Percentiles rank a stretch among this genome's conserved stretches.
These are phyloP conservation scores for Eutrema heterophyllum DNA, from an alignment of 345 rosid genomes.

Conservation along the genomic window DNA sequence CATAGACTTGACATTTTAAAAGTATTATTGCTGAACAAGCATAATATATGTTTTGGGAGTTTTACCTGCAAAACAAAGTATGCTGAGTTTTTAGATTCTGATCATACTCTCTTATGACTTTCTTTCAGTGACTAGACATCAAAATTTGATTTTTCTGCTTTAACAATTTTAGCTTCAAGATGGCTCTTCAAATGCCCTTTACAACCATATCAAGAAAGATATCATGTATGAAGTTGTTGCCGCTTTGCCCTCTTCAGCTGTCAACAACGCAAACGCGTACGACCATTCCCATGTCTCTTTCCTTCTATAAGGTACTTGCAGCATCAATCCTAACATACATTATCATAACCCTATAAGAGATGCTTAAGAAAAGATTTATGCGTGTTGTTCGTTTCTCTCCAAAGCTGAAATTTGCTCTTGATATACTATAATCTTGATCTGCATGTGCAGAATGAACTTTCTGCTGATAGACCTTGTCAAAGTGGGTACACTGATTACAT, in stretches of 20 bases:
- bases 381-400: neutral
- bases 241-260: conserved; percentile 57
- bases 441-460: conserved; percentile 38
- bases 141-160: neutral
- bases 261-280: conserved; percentile 36
- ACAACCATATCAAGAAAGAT: conserved; percentile 68
- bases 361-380: conserved; percentile 10
- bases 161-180: conserved; percentile 57
- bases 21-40: neutral
- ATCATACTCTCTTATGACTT: neutral
- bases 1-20: neutral
- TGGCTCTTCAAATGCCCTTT: conserved; percentile 80
- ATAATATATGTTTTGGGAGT: neutral
- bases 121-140: conserved; percentile 2
- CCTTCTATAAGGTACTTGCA: conserved; percentile 61
- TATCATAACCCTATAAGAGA: neutral
- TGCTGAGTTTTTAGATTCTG: neutral
- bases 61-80: neutral
- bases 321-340: neutral
- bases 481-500: conserved; percentile 54
- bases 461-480: conserved; percentile 31
- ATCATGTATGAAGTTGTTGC: conserved; percentile 50
- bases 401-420: conserved; percentile 16
- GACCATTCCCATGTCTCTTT: conserved; percentile 61
- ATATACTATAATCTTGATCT: neutral